Evolutionary conservation across 2,329 filamentous ascomycete species (phyloP), one percentile per base, ranked within the genome.

Genomic region (Exophiala sp.): DNA sequence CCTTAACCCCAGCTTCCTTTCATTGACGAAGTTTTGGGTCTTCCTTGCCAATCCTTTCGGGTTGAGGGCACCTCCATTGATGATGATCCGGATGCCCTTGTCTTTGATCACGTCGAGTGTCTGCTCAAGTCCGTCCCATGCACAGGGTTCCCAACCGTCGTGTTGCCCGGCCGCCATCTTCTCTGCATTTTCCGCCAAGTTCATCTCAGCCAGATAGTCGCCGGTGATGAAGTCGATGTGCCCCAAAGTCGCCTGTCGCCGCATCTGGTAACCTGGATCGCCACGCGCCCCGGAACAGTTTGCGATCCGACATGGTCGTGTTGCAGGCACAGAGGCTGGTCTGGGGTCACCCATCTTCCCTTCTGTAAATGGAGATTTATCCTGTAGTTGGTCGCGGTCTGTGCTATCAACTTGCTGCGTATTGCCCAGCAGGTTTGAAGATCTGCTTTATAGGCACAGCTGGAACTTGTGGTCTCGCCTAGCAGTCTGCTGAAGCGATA

Each of bases 51-150:
- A 58, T 0, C 72, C 75, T 49, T 68, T 68, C 0, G 79, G 79
- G 49, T 81, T 76, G 13, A 76, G 68, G 2, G 73, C 75, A 0
- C 79, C 79, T 2, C 78, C 78, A 56, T 81, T 80, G 48, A 79
- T 67, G 29, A 79, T 67, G 10, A 81, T 66, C 52, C 76, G 78
- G 64, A 80, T 80, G 0, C 68, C 60, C 52, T 76, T 73, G 42
- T 73, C 64, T 1, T 69, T 63, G 53, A 76, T 66, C 4, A 75
- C 60, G 2, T 73, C 64, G 2, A 80, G 67, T 1, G 68, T 70
- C 58, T 72, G 61, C 53, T 70, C 62, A 19, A 76, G 63, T 1
- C 72, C 73, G 48, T 75, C 70, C 74, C 73, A 74, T 41, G 74
- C 69, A 23, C 70, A 75, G 29, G 68, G 66, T 48, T 73, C 70